A percentile compares a stretch with the other conserved stretches of the same genome.
Conservation (phyloP, 2,329 filamentous ascomycete species). For the Thermomyces lanuginosus region DNA sequence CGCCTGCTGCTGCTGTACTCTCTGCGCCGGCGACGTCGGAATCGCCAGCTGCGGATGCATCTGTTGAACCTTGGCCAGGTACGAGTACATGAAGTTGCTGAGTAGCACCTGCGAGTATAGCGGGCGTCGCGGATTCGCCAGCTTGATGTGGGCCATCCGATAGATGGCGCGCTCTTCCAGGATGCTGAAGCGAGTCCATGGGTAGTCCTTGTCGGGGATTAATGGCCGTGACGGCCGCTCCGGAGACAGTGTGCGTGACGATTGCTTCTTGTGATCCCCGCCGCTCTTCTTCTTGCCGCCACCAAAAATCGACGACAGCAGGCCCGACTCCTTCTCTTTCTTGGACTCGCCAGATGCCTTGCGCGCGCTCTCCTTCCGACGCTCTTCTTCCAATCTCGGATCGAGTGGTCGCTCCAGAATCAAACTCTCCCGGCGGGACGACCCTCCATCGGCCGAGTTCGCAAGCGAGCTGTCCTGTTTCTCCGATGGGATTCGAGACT, state of each 20-base stretch:
- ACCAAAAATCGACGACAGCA: constrained; percentile 90
- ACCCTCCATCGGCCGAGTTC: constrained; percentile 58
- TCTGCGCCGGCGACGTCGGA: constrained; percentile 60
- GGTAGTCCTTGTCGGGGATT: constrained; percentile 81
- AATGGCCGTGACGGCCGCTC: constrained; percentile 59
- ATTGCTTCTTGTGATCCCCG: constrained; percentile 54
- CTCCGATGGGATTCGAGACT: constrained; percentile 40
- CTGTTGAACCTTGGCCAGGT: constrained; percentile 93
- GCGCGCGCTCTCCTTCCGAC: constrained; percentile 61
- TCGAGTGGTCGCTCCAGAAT: constrained; percentile 62
- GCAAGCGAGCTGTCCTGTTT: constrained; percentile 75
- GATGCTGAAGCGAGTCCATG: constrained; percentile 89
- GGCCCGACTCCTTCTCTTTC: constrained; percentile 71
- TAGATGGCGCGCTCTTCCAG: constrained; percentile 94
- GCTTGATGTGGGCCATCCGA: constrained; percentile 95
- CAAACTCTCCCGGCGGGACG: constrained; percentile 56
- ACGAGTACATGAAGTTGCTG: constrained; percentile 99
- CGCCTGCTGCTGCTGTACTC: constrained; percentile 24
- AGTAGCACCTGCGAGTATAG: constrained; percentile 88
- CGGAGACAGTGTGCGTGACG: constrained; percentile 59
- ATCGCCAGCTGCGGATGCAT: constrained; percentile 96
- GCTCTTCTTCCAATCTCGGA: constrained; percentile 49
- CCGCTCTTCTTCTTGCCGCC: constrained; percentile 76
- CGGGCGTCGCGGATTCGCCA: constrained; percentile 87
- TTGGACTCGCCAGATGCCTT: constrained; percentile 52